Evolutionary conservation across 768 basidiomycete species (phyloP), one percentile per base, ranked within the genome.

Genomic region (Amanita polypyramis): DNA sequence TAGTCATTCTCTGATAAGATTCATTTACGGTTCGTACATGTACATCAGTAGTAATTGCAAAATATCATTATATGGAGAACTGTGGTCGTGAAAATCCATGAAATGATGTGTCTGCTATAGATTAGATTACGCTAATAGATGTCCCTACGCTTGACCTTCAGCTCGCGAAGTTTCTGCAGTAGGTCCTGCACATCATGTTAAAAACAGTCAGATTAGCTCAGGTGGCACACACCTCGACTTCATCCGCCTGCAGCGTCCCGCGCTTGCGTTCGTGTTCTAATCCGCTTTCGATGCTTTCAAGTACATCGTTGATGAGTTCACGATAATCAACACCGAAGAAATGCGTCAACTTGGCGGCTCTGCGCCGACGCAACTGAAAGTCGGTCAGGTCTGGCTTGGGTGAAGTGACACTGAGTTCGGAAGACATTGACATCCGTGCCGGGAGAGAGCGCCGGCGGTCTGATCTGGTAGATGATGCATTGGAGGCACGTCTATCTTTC

Each of bases 281-380:
- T 59, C 86, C 70, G 51, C 66, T 75, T 63, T 90, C 88, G 56
- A 92, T 82, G 44, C 83, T 88, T 54, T 88, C 85, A 53, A 92
- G 63, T 27, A 92, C 76, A 58, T 90, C 84, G 33, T 69, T 72
- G 47, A 91, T 80, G 48, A 91, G 65, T 47, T 85, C 84, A 21
- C 79, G 74, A 62, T 92, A 90, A 60, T 88, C 76, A 35, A 90
- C 89, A 19, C 88, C 88, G 64, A 92, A 92, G 72, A 91, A 91
- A 64, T 82, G 74, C 21, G 84, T 82, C 51, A 92, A 72, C 69
- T 92, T 92, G 52, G 88, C 87, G 4, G 87, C 88, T 50, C 81
- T 70, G 35, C 79, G 69, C 45, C 89, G 70, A 40, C 87, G 80
- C 48, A 73, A 61, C 61, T 90, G 83, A 70, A 91, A 90, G 51